A percentile compares a stretch with the other conserved stretches of the same genome.
These are phyloP conservation scores for Tremella fuciformis DNA, from an alignment of 768 basidiomycete genomes.

Conservation along the genomic window DNA sequence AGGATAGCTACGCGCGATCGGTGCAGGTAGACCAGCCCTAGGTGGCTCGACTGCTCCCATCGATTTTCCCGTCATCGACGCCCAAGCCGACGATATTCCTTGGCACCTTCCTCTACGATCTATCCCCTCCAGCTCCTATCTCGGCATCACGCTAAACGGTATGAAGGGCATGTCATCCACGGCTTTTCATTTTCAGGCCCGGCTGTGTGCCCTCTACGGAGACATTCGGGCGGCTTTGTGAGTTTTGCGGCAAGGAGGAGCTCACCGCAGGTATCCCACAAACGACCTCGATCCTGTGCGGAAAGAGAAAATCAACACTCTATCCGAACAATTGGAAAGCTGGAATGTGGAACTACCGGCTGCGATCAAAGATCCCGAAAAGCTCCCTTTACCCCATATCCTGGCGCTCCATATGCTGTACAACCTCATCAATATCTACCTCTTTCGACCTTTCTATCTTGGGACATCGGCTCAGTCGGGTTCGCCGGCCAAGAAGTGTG, in stretches of 20 bases:
- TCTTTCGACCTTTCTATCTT: constrained; percentile 13
- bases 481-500: constrained; percentile 7
- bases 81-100: not conserved
- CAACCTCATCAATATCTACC: constrained; percentile 6
- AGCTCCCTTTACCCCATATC: constrained; percentile 9
- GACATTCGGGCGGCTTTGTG: not conserved
- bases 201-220: constrained; percentile 1
- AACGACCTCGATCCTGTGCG: not conserved
- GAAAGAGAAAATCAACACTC: not conserved
- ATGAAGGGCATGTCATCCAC: constrained; percentile 6
- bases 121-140: not conserved
- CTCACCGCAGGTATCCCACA: constrained; percentile 1
- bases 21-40: constrained; percentile 7
- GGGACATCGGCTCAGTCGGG: not conserved
- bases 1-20: constrained; percentile 5
- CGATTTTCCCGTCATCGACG: constrained; percentile 8
- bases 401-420: constrained; percentile 11
- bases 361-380: not conserved
- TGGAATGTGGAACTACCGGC: constrained; percentile 2
- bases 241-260: not conserved
- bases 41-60: constrained; percentile 1
- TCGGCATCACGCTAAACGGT: constrained; percentile 5
- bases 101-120: not conserved
- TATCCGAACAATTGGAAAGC: constrained; percentile 2
- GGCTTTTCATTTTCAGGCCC: constrained; percentile 9